Evolutionary conservation across 1,284 basidiomycete species (phyloP).

Genomic region (Malassezia psittaci): DNA sequence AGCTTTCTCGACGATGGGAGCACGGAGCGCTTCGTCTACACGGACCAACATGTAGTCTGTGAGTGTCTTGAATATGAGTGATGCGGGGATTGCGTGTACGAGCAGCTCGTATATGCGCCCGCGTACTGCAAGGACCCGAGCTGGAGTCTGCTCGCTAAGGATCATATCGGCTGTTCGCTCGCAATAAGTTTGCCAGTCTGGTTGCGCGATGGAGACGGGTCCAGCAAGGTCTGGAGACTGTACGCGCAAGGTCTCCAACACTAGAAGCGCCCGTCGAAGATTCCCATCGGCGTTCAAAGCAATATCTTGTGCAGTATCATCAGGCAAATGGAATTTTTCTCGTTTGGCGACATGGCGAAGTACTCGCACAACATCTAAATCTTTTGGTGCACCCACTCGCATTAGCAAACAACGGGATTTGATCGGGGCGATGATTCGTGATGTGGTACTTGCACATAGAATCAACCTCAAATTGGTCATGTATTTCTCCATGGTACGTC

Average conservation of each 20-base stretch:
- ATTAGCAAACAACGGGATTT: slow-evolving; percentile 86
- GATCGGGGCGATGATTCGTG: slow-evolving; percentile 92
- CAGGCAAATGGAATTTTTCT: slow-evolving; percentile 70
- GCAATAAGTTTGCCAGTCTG: slow-evolving; percentile 99
- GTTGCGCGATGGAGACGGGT: slow-evolving; percentile 70
- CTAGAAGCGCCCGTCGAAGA: slow-evolving; percentile 82
- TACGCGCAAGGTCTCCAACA: slow-evolving; percentile 91
- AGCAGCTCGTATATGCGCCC: slow-evolving; percentile 89
- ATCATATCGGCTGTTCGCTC: slow-evolving; percentile 86
- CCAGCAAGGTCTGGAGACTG: slow-evolving; percentile 48
- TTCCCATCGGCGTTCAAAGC: slow-evolving; percentile 75
- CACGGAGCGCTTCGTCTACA: slow-evolving; percentile 57
- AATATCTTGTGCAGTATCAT: slow-evolving; percentile 64
- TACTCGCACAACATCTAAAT: slow-evolving; percentile 72
- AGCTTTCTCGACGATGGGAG: slow-evolving; percentile 51
- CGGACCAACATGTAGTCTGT: slow-evolving; percentile 72
- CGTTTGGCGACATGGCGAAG: slow-evolving; percentile 67
- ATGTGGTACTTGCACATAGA: slow-evolving; percentile 93
- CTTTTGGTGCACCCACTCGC: slow-evolving; percentile 76
- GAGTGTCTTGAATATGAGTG: slow-evolving; percentile 48
- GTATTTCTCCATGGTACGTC: slow-evolving; percentile 96
- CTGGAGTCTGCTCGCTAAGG: slow-evolving; percentile 82
- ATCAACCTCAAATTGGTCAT: slow-evolving; percentile 96
- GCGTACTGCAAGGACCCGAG: slow-evolving; percentile 79
- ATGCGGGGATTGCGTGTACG: slow-evolving; percentile 95